Conservation (phyloP, 495 filamentous ascomycete species). For the Pyrenula massariospora region DNA sequence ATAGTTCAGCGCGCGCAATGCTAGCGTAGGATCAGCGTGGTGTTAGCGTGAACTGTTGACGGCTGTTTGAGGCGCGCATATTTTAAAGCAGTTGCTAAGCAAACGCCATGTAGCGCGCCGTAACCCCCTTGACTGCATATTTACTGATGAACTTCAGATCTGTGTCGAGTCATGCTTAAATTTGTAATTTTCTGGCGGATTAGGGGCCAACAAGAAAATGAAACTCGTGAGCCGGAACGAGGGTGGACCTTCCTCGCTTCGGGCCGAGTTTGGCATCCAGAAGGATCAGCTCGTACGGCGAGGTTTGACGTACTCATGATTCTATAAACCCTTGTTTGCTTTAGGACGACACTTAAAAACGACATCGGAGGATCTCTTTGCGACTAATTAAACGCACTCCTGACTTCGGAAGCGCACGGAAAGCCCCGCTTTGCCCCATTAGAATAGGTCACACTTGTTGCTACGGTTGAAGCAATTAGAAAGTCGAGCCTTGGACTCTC, state of each 20-base stretch:
- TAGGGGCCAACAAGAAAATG: background rate
- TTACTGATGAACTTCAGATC: no score
- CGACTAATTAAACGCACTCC: background rate
- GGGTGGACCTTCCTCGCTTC: background rate
- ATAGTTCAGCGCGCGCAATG: no score
- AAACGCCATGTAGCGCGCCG: no score
- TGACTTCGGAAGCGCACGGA: background rate
- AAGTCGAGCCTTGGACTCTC: background rate
- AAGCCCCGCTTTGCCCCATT: background rate
- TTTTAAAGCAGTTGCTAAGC: no score
- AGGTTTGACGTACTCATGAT: background rate
- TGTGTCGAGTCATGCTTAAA: no score
- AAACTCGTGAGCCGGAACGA: background rate
- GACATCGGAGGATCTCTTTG: background rate
- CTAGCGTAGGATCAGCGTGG: no score
- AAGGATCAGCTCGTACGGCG: background rate
- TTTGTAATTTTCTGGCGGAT: no score
- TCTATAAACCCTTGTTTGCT: background rate
- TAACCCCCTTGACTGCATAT: no score
- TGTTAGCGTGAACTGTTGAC: no score
- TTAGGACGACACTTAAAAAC: background rate
- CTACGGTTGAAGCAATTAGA: background rate
- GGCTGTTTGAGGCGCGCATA: no score
- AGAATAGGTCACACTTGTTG: background rate
- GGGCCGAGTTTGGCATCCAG: no score